Evolutionary conservation across 2,329 filamentous ascomycete genomes (phyloP), one percentile per base, ranked within the genome.

Genomic region (Albifimbria verrucaria): DNA sequence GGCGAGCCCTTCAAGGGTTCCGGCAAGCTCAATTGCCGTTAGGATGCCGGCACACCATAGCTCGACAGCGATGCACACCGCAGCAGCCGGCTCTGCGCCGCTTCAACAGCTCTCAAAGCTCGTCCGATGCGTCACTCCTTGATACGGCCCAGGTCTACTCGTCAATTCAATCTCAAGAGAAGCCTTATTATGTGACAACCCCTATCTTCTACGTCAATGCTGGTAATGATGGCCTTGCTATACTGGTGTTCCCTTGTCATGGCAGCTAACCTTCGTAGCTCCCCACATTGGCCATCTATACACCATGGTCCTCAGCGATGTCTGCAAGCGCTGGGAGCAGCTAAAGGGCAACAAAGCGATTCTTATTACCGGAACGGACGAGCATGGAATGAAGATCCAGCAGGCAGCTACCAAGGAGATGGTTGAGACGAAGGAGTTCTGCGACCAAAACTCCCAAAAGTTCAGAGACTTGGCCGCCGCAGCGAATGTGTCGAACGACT

Each of bases 151-250:
- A 6, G 22, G 42, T 45, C 48, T 47, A 51, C 2, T 49, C 28
- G n/a, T n/a, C n/a, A n/a, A n/a, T n/a, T n/a, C n/a, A n/a, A n/a
- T n/a, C n/a, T n/a, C n/a, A n/a, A 26, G 60, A 65, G 55, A 97
- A 97, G 75, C 92, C 93, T 9, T 97, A 88, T 76, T 99, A 97
- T 77, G 80, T 96, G 64, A 97, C 94, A 5, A 95, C 92, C 9
- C 94, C 94, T 2, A 99, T 99, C 54, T 99, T 97, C 77, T 99
- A 99, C 72, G 94, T 99, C 75, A 99, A 99, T 81, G 90, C 92
- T 52, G 86, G 90, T 92, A 75, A 57, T 53, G n/a, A 43, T 3
- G 23, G n/a, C n/a, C n/a, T n/a, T n/a, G n/a, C n/a, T n/a, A n/a
- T n/a, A n/a, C n/a, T n/a, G n/a, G n/a, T n/a, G n/a, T n/a, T n/a